A percentile compares a stretch with the other conserved stretches of the same genome.
phyloP scores from a whole-genome alignment of 2,329 filamentous ascomycete species.

The Alternaria conjuncta region DNA sequence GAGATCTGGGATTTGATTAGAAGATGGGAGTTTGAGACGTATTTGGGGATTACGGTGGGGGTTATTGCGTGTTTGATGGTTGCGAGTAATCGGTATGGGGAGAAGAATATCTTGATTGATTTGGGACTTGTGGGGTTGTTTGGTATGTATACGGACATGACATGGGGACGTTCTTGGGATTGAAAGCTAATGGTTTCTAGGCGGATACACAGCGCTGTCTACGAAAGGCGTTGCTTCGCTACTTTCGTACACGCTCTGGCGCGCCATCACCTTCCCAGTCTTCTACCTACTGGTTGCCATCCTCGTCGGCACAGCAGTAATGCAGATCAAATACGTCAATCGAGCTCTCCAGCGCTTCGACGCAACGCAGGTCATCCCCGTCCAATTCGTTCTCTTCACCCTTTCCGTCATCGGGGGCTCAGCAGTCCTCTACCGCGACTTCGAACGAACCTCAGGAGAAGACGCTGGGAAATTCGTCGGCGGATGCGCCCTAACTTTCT shows the following conservation, averaged over 20 bases:
- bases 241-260: slow-evolving; percentile 87
- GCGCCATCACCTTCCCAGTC: slow-evolving; percentile 87
- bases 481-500: slow-evolving; percentile 90
- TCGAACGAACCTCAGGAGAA: slow-evolving; percentile 77
- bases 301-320: slow-evolving; percentile 81
- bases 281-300: slow-evolving; percentile 85
- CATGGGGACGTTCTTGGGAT: background rate
- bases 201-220: slow-evolving; percentile 93
- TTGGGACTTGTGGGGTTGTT: slow-evolving; percentile 92
- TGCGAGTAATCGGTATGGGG: slow-evolving; percentile 83
- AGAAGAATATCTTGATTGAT: slow-evolving; percentile 86
- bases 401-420: slow-evolving; percentile 94
- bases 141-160: slow-evolving; percentile 61
- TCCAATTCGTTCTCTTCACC: slow-evolving; percentile 96
- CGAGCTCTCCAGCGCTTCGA: slow-evolving; percentile 89
- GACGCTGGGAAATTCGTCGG: slow-evolving; percentile 86
- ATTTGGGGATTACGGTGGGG: slow-evolving; percentile 75
- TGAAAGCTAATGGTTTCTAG: slow-evolving; percentile 45
- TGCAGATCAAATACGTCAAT: slow-evolving; percentile 98
- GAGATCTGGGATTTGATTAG: slow-evolving; percentile 91
- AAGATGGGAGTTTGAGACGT: slow-evolving; percentile 87
- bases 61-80: slow-evolving; percentile 81
- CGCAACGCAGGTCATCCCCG: slow-evolving; percentile 96
- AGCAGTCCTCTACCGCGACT: slow-evolving; percentile 91
- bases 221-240: slow-evolving; percentile 97